Evolutionary conservation across 306 rosid species (phyloP).

Genomic region (Rosa multiflora): DNA sequence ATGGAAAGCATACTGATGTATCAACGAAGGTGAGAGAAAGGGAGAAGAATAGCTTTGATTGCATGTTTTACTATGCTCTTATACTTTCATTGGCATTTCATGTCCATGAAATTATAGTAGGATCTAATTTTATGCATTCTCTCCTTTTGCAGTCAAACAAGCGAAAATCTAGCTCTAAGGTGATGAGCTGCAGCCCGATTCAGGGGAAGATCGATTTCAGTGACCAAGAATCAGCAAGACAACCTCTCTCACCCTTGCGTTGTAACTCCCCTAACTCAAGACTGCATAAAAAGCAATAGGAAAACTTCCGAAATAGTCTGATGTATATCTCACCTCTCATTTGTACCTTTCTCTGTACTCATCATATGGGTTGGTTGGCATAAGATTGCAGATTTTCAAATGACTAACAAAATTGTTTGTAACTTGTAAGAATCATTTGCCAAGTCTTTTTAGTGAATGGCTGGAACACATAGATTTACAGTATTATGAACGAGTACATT

Average conservation of each 20-base stretch:
- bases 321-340: constrained; percentile 4
- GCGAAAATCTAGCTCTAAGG: constrained; percentile 62
- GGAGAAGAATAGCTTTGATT: not conserved
- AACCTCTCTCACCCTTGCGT: constrained; percentile 75
- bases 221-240: constrained; percentile 53
- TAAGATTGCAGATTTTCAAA: not conserved
- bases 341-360: constrained; percentile 15
- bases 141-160: constrained; percentile 70
- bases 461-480: too few species aligned
- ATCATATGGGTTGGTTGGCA: not conserved
- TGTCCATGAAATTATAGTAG: not conserved
- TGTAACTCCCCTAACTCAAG: constrained; percentile 67
- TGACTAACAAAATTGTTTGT: constrained; percentile 24
- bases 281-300: constrained; percentile 47
- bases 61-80: not conserved
- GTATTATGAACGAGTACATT: too few species aligned
- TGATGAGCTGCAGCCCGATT: constrained; percentile 43
- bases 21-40: constrained; percentile 66
- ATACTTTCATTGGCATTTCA: not conserved
- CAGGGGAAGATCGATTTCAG: constrained; percentile 62
- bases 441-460: too few species aligned
- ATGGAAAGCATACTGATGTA: constrained; percentile 52
- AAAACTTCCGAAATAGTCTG: constrained; percentile 9
- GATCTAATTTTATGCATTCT: constrained; percentile 11
- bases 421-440: too few species aligned